Percentiles rank a stretch among this genome's conserved stretches.
Conservation (phyloP, 768 basidiomycete species). For the Grammothele lineata region DNA sequence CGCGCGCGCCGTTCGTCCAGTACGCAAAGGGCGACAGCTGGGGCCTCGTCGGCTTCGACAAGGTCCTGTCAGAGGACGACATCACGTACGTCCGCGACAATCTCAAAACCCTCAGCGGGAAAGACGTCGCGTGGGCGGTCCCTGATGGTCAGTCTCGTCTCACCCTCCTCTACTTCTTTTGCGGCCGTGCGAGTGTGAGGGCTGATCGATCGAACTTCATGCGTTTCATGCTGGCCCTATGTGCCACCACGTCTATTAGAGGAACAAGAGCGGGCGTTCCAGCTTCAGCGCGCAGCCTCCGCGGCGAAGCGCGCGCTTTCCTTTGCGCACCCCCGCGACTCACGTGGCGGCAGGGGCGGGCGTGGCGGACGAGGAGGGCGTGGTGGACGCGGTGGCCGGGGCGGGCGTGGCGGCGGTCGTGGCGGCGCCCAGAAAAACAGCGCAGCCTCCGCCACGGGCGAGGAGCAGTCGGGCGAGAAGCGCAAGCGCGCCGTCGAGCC, state of each 20-base stretch:
- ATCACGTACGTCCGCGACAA: constrained; percentile 63
- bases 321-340: constrained; percentile 35
- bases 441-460: constrained; percentile 25
- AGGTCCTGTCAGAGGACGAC: constrained; percentile 67
- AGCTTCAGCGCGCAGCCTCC: constrained; percentile 67
- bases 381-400: constrained; percentile 40
- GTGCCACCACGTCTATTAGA: constrained; percentile 36
- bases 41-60: constrained; percentile 55
- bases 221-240: too few species aligned
- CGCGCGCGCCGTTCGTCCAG: constrained; percentile 44
- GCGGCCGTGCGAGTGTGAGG: too few species aligned
- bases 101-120: constrained; percentile 59
- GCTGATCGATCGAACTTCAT: too few species aligned
- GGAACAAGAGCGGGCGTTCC: constrained; percentile 68
- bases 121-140: constrained; percentile 59
- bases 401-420: constrained; percentile 30
- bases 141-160: constrained; percentile 49
- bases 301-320: constrained; percentile 50
- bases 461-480: constrained; percentile 62
- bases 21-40: constrained; percentile 40
- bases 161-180: too few species aligned
- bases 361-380: constrained; percentile 32
- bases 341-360: constrained; percentile 40
- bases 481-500: constrained; percentile 73
- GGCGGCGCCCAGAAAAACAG: constrained; percentile 28